A percentile compares a stretch with the other conserved stretches of the same genome.
These are phyloP conservation scores for Coniochaeta sp. DNA, from an alignment of 2,329 filamentous ascomycete species.

Conservation along the genomic window DNA sequence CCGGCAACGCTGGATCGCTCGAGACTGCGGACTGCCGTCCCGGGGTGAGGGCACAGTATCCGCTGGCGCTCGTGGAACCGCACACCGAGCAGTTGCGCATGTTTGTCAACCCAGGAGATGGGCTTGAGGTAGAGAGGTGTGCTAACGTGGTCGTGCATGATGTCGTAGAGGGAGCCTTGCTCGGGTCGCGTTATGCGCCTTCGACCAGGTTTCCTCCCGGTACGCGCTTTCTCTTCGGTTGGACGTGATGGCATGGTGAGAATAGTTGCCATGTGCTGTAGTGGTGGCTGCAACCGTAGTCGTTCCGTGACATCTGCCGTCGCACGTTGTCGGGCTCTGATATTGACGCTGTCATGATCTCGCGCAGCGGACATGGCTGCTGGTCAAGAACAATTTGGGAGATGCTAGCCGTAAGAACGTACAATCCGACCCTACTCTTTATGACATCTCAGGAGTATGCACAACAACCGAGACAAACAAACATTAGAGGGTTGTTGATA, in stretches of 20 bases:
- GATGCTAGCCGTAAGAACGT: neutral
- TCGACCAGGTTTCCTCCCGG: slow-evolving; percentile 6
- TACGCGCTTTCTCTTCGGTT: neutral
- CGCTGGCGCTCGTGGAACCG: slow-evolving; percentile 35
- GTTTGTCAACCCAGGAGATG: slow-evolving; percentile 48
- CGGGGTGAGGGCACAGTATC: slow-evolving; percentile 33
- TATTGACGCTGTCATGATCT: slow-evolving; percentile 12
- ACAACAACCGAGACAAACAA: neutral
- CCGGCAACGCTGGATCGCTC: slow-evolving; percentile 31
- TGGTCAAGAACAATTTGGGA: slow-evolving; percentile 16
- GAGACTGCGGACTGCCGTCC: slow-evolving; percentile 26
- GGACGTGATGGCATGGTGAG: neutral
- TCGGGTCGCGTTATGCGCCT: slow-evolving; percentile 31
- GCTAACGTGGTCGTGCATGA: slow-evolving; percentile 41
- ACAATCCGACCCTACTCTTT: neutral
- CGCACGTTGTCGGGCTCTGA: neutral
- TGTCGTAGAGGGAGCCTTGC: slow-evolving; percentile 43
- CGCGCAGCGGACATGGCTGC: slow-evolving; percentile 17
- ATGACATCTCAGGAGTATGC: neutral
- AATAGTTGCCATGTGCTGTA: neutral
- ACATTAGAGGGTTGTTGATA: neutral
- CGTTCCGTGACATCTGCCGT: too few species aligned
- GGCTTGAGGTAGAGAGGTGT: slow-evolving; percentile 43
- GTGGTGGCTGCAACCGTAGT: too few species aligned
- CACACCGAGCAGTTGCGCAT: slow-evolving; percentile 40